Conservation (phyloP, 192 early-diverging fungal genomes). For the Entophlyctis luteolus region DNA sequence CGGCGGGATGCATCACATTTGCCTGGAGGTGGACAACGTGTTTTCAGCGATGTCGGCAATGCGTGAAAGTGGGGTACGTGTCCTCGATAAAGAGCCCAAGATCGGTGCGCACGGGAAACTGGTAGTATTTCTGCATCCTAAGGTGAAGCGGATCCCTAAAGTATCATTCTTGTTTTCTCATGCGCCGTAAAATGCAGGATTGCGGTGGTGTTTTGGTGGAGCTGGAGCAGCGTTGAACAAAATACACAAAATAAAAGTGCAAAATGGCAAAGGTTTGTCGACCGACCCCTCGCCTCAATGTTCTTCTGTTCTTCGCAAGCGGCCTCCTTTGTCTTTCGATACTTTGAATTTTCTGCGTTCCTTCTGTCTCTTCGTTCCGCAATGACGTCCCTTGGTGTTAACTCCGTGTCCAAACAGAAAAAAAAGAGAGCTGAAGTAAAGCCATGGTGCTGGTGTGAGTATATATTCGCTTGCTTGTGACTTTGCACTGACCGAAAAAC, state of each 20-base stretch:
- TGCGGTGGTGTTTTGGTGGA: conserved; percentile 79
- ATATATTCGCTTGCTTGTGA: background rate
- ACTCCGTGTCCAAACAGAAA: no score
- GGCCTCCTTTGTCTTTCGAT: no score
- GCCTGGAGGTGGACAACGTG: conserved; percentile 72
- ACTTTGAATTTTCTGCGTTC: no score
- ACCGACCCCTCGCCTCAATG: no score
- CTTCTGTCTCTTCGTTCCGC: no score
- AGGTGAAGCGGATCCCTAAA: no score
- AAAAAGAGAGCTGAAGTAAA: conserved; percentile 40
- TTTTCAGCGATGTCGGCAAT: conserved; percentile 62
- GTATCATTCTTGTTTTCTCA: no score
- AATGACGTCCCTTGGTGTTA: no score
- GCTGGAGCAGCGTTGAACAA: conserved; percentile 53
- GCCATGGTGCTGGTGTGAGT: conserved; percentile 46
- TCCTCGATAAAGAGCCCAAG: conserved; percentile 68
- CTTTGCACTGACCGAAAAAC: background rate
- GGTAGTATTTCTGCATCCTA: conserved; percentile 80
- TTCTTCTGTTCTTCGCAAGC: no score
- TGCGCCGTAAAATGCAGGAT: conserved; percentile 31
- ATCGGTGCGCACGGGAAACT: conserved; percentile 79
- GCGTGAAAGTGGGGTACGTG: conserved; percentile 57
- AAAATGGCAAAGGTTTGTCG: no score
- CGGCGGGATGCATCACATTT: conserved; percentile 83
- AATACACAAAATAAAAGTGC: no score